Percentiles rank a stretch among this genome's conserved stretches.
These are phyloP conservation scores for Sugiyamaella lignohabitans DNA, from an alignment of 805 yeast genomes.

Conservation along the genomic window DNA sequence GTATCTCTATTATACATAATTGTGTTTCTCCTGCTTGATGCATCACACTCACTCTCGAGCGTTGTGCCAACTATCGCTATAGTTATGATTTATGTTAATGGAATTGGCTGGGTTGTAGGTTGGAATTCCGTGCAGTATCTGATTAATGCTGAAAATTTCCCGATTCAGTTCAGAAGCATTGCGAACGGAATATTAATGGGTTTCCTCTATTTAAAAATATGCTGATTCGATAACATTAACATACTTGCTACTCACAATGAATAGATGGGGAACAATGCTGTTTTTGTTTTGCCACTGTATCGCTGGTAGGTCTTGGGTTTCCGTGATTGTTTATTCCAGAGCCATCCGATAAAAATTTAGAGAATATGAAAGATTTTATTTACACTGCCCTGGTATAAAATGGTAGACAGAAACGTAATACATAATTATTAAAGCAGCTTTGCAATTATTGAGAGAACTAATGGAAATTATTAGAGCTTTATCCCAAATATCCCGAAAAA, in stretches of 20 bases:
- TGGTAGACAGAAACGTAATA: slow-evolving; percentile 32
- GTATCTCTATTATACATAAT: slow-evolving; percentile 42
- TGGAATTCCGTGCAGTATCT: slow-evolving; percentile 52
- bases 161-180: slow-evolving; percentile 43
- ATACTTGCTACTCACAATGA: slow-evolving; percentile 41
- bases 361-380: slow-evolving; percentile 47
- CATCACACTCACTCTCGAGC: slow-evolving; percentile 26
- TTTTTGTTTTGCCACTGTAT: slow-evolving; percentile 44
- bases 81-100: slow-evolving; percentile 44
- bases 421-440: neutral
- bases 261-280: slow-evolving; percentile 45
- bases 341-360: slow-evolving; percentile 45
- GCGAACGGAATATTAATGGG: slow-evolving; percentile 49
- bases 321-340: slow-evolving; percentile 48
- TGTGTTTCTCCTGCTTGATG: slow-evolving; percentile 37
- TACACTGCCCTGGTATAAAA: slow-evolving; percentile 49
- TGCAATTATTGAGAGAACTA: neutral
- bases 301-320: slow-evolving; percentile 39
- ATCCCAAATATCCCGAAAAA: neutral
- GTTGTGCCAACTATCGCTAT: slow-evolving; percentile 43
- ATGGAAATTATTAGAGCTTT: neutral
- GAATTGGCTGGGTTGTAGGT: slow-evolving; percentile 55
- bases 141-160: slow-evolving; percentile 50
- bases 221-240: slow-evolving; percentile 54
- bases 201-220: slow-evolving; percentile 49